A percentile compares a stretch with the other conserved stretches of the same genome.
These are phyloP conservation scores for Apostasia shenzhenica DNA, from an alignment of 106 monocot genomes.

Conservation along the genomic window DNA sequence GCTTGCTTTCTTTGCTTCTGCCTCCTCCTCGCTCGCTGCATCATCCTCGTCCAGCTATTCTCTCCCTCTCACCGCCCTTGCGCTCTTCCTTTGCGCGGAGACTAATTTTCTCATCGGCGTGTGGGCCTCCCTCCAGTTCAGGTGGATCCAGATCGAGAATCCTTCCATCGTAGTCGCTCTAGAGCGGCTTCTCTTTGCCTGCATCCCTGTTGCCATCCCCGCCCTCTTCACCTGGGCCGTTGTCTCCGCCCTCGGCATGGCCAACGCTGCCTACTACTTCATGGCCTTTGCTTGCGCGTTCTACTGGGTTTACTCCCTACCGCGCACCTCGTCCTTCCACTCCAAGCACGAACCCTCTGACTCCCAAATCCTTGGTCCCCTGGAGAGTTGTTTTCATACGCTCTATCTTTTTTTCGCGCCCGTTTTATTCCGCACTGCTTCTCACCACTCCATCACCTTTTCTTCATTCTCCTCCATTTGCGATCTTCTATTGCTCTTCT, in stretches of 20 bases:
- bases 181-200: constrained; percentile 83
- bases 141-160: constrained; percentile 81
- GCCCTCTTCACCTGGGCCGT: constrained; percentile 76
- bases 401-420: constrained; percentile 80
- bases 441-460: constrained; percentile 63
- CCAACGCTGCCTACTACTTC: constrained; percentile 57
- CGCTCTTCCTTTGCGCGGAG: constrained; percentile 59
- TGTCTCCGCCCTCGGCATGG: constrained; percentile 73
- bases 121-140: constrained; percentile 86
- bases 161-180: constrained; percentile 54
- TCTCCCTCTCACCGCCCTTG: constrained; percentile 37
- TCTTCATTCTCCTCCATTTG: constrained; percentile 49
- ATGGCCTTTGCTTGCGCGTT: constrained; percentile 55
- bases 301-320: constrained; percentile 89
- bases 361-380: constrained; percentile 54
- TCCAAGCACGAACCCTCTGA: constrained; percentile 36
- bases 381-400: constrained; percentile 82
- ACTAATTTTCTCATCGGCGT: constrained; percentile 71
- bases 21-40: constrained; percentile 24
- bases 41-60: constrained; percentile 25
- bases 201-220: constrained; percentile 61
- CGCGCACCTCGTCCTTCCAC: constrained; percentile 51
- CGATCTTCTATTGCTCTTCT: constrained; percentile 81
- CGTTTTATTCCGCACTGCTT: constrained; percentile 49
- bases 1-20: constrained; percentile 71